Evolutionary conservation across 108 stramenopile genomes (phyloP), one percentile per base, ranked within the genome.

Genomic region (Skeletonema potamos): DNA sequence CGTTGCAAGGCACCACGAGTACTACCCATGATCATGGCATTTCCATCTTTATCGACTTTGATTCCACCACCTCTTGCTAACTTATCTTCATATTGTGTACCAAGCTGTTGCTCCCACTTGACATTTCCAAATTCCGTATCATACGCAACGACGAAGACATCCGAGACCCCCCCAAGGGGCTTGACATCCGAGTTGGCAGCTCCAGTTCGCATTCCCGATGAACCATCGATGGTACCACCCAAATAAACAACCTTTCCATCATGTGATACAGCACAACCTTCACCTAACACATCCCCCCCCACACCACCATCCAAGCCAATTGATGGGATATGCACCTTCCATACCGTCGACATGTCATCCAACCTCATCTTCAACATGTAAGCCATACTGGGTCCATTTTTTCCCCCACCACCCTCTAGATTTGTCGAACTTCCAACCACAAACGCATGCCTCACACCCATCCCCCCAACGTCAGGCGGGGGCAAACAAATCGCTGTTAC

Each of bases 71-170:
- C 78, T 48, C 78, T 58, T 0, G 78, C 78, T 15, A 79, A 54
- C 39, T 72, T 79, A 26, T 79, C 78, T 44, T 79, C 78, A 56
- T 72, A 58, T 26, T 68, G 55, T 0, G 78, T 79, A 9, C 78
- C 78, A 18, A 79, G n/a, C 66, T 79, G 78, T 37, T 68, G 72
- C 22, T 58, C 78, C 78, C 78, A 79, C 13, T 54, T 39, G 15
- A 66, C 66, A 57, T 79, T 72, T 4, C 78, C 78, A 29, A 79
- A 79, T 5, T 63, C 65, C 2, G 68, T 71, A 56, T 72, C 78
- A 55, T 68, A 79, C 18, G 78, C 66, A 12, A 79, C 70, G 1
- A 79, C 78, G 34, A 79, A 79, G 41, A 79, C 78, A 55, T 79
- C 78, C 5, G 64, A 60, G 0, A 30, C 44, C 9, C 78, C 78